Percentiles rank a stretch among this genome's conserved stretches.
Evolutionary conservation across 75 land plant genomes (phyloP).

Genomic region (Picea sitchensis): DNA sequence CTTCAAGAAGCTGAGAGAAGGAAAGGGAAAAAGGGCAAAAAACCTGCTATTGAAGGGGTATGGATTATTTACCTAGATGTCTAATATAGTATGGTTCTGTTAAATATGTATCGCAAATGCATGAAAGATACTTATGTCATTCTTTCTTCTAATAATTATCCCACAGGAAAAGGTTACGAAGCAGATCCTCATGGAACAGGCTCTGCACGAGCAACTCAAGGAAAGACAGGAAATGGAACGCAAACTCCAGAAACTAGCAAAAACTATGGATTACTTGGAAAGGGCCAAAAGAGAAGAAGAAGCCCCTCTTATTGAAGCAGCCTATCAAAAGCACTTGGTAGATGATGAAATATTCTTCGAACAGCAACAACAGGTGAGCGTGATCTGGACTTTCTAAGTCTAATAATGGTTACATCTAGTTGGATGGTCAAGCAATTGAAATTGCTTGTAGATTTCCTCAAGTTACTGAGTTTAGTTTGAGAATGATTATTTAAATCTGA

Average conservation of each 20-base stretch:
- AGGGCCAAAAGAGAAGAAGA: constrained; percentile 98
- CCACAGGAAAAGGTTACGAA: constrained; percentile 72
- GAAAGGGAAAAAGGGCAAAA: constrained; percentile 74
- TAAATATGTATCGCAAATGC: neutral
- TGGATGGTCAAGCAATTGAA: too few species aligned
- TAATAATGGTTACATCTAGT: too few species aligned
- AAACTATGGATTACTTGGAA: constrained; percentile 93
- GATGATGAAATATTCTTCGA: constrained; percentile 79
- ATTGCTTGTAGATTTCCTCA: too few species aligned
- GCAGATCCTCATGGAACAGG: constrained; percentile 71
- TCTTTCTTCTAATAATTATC: neutral
- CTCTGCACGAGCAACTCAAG: constrained; percentile 72
- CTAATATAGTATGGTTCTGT: neutral
- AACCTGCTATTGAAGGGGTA: constrained; percentile 75
- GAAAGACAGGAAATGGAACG: constrained; percentile 96
- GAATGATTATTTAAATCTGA: too few species aligned
- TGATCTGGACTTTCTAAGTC: too few species aligned
- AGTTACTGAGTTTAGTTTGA: too few species aligned
- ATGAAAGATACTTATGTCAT: neutral
- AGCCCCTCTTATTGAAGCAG: constrained; percentile 81
- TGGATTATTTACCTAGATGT: constrained; percentile 10
- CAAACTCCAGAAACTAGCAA: constrained; percentile 79
- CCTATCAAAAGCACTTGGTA: constrained; percentile 54
- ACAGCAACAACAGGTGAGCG: constrained; percentile 69
- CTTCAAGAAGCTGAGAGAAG: constrained; percentile 72